These are phyloP conservation scores for Hygrophila difformis DNA, from an alignment of 257 asterid species.

Conservation along the genomic window DNA sequence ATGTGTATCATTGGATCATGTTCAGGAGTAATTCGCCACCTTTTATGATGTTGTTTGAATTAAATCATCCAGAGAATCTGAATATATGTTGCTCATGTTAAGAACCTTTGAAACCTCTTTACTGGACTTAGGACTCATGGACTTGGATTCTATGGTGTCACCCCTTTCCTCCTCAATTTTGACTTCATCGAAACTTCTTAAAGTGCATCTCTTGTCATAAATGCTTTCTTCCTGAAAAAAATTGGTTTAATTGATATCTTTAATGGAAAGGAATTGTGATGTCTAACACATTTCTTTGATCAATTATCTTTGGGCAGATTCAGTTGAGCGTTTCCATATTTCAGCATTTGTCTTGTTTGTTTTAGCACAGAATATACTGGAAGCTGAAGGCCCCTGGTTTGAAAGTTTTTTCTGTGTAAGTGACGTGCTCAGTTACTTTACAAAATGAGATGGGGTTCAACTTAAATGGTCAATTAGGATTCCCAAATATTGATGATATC, in stretches of 20 bases:
- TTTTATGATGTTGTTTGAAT: neutral
- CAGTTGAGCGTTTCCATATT: constrained; percentile 94
- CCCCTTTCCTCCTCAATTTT: neutral
- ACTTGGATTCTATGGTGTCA: neutral
- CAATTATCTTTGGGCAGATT: constrained; percentile 45
- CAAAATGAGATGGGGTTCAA: constrained; percentile 7
- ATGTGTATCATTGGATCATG: neutral
- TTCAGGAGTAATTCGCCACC: neutral
- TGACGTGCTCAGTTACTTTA: constrained; percentile 11
- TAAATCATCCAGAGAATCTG: too few species aligned
- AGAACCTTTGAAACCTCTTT: neutral
- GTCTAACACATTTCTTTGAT: constrained; percentile 15
- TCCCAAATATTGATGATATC: constrained; percentile 1
- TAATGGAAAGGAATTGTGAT: neutral
- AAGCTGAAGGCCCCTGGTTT: constrained; percentile 98
- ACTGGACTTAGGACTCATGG: neutral
- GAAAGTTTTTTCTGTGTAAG: constrained; percentile 72
- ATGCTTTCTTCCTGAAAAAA: too few species aligned
- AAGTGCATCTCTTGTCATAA: neutral
- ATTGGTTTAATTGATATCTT: neutral
- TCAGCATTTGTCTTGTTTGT: constrained; percentile 86
- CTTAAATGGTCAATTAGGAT: constrained; percentile 2
- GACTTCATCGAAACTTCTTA: neutral
- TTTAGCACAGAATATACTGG: constrained; percentile 90
- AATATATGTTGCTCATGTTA: neutral